Percentiles rank a stretch among this genome's conserved stretches.
These are phyloP conservation scores for Flaveria sonorensis DNA, from an alignment of 129 eudicot genomes.

Conservation along the genomic window DNA sequence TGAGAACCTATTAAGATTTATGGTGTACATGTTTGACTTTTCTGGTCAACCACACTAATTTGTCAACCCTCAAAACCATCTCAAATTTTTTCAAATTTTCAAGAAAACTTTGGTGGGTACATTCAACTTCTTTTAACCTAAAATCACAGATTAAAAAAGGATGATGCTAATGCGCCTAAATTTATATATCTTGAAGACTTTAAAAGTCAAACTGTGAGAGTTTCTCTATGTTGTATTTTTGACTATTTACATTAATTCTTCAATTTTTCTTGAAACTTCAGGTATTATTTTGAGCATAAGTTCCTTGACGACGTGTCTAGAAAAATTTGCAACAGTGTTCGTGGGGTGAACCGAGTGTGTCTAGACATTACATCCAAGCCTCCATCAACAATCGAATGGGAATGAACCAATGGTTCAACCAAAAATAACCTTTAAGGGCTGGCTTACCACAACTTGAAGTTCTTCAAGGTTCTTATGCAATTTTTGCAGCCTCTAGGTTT, in stretches of 20 bases:
- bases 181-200: constrained; percentile 3
- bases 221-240: neutral
- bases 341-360: constrained; percentile 91
- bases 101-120: neutral
- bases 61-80: neutral
- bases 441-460: neutral
- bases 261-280: constrained; percentile 26
- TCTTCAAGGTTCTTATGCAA: constrained; percentile 12
- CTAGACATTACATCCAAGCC: constrained; percentile 96
- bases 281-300: constrained; percentile 82
- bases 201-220: neutral
- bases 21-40: constrained; percentile 4
- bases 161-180: neutral
- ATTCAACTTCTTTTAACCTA: neutral
- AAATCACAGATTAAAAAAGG: neutral
- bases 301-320: constrained; percentile 78
- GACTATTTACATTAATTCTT: neutral
- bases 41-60: neutral
- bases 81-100: neutral
- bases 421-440: neutral
- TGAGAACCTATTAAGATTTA: constrained; percentile 11
- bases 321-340: constrained; percentile 80
- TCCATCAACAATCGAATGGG: constrained; percentile 98
- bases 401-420: constrained; percentile 40
- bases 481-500: constrained; percentile 5